A percentile compares a stretch with the other conserved stretches of the same genome.
Conservation (phyloP, 148 eudicot genomes). For the Cornus controversa region DNA sequence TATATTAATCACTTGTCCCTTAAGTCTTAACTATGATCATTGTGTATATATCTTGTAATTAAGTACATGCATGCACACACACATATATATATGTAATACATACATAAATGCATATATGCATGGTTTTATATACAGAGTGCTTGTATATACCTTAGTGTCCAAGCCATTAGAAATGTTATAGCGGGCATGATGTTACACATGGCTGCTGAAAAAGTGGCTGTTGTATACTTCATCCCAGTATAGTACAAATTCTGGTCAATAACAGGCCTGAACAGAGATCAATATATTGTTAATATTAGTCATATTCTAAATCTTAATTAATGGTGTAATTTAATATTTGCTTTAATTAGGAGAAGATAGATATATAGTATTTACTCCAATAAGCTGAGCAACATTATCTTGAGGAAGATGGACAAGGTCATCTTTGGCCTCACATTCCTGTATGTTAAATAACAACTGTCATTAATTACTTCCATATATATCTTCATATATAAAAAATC, state of each 20-base stretch:
- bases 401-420: slow-evolving; percentile 54
- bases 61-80: not conserved
- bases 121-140: too few species aligned
- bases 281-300: not conserved
- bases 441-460: slow-evolving; percentile 8
- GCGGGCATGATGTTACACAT: slow-evolving; percentile 75
- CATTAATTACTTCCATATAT: not conserved
- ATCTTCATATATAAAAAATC: too few species aligned
- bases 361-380: slow-evolving; percentile 50
- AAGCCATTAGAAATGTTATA: slow-evolving; percentile 75
- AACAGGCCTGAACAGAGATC: slow-evolving; percentile 54
- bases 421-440: slow-evolving; percentile 81
- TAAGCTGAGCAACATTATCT: slow-evolving; percentile 62
- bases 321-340: not conserved
- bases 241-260: slow-evolving; percentile 82
- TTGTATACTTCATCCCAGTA: slow-evolving; percentile 66
- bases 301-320: too few species aligned
- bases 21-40: too few species aligned
- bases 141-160: slow-evolving; percentile 54
- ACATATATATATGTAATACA: not conserved
- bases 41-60: too few species aligned
- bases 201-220: slow-evolving; percentile 68
- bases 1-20: too few species aligned
- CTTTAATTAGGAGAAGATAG: not conserved
- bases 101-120: not conserved